Base-by-base conservation (phyloP, 768 basidiomycete genomes). In the Leucocoprinus birnbaumii region DNA sequence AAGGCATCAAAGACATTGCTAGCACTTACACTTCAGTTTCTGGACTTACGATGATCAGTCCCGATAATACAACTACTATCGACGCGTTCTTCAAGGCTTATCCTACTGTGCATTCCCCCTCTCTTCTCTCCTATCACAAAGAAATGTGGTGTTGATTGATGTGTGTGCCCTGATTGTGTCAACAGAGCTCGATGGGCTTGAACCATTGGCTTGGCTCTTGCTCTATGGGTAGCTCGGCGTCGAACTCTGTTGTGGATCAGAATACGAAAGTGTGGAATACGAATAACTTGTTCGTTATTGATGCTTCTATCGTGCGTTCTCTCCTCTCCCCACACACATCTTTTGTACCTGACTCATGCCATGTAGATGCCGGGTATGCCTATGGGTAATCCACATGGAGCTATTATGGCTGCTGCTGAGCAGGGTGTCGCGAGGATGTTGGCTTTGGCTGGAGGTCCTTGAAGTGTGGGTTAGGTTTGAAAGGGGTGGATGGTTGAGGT, bases 141-240 rank as follows among this genome's bases (percentile, higher is more conserved):
- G n/a, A n/a, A n/a, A n/a, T n/a, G n/a, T n/a, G n/a, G n/a, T n/a
- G n/a, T n/a, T n/a, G n/a, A n/a, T 31, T 31, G 31, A 31, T 31
- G 13, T 13, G 3, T 21, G 38, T 37, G 38, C 37, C 31, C 31
- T 5, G 31, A 40, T 42, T 21, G 14, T 24, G 31, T 5, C 6
- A 31, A 31, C 51, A 73, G 71, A 63, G 58, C 16, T 70, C 70
- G 21, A 68, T 84, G 69, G 73, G 80, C 66, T 83, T 82, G 6
- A 86, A 86, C 61, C 84, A 86, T 65, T 85, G 84, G 84, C 78
- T 83, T 13, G 83, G 82, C 19, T 74, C 82, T 6, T 75, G 74
- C 62, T 71, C 64, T 37, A 80, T 86, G 42, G 78, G 79, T 13
- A 57, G 47, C 27, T 38, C 45, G 7, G 18, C 53, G 11, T 13